Evolutionary conservation across 805 yeast genomes (phyloP).

Genomic region (Scheffersomyces coipomensis): DNA sequence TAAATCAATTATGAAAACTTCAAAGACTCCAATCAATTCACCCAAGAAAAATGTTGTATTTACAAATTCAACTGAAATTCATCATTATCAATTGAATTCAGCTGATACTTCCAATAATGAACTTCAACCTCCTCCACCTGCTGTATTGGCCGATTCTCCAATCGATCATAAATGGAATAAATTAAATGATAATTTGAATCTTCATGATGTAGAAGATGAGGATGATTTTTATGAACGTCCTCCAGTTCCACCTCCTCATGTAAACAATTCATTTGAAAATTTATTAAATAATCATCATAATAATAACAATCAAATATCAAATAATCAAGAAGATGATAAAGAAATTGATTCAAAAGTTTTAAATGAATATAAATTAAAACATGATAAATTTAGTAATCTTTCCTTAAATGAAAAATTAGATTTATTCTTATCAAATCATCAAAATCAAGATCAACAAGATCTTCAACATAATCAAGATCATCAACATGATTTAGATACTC

Average conservation of each 20-base stretch:
- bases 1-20: constrained; percentile 37
- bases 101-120: constrained; percentile 4
- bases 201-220: constrained; percentile 8
- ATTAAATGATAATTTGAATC: constrained; percentile 6
- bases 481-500: constrained; percentile 30
- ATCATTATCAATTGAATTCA: constrained; percentile 19
- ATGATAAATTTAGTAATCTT: constrained; percentile 24
- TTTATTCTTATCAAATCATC: constrained; percentile 28
- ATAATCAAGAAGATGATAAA: constrained; percentile 8
- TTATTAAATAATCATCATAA: constrained; percentile 3
- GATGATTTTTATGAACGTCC: constrained; percentile 20
- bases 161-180: constrained; percentile 21
- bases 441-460: neutral
- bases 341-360: constrained; percentile 13
- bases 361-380: constrained; percentile 19
- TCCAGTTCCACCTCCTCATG: constrained; percentile 30
- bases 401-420: constrained; percentile 46
- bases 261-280: constrained; percentile 7
- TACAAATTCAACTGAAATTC: constrained; percentile 23
- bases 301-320: neutral
- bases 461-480: constrained; percentile 1
- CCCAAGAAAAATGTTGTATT: constrained; percentile 42
- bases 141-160: constrained; percentile 7
- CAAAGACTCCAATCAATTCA: constrained; percentile 19
- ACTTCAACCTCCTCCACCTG: neutral